These are phyloP conservation scores for Calonectria hongkongensis DNA, from an alignment of 2,329 filamentous ascomycete genomes.

Conservation along the genomic window DNA sequence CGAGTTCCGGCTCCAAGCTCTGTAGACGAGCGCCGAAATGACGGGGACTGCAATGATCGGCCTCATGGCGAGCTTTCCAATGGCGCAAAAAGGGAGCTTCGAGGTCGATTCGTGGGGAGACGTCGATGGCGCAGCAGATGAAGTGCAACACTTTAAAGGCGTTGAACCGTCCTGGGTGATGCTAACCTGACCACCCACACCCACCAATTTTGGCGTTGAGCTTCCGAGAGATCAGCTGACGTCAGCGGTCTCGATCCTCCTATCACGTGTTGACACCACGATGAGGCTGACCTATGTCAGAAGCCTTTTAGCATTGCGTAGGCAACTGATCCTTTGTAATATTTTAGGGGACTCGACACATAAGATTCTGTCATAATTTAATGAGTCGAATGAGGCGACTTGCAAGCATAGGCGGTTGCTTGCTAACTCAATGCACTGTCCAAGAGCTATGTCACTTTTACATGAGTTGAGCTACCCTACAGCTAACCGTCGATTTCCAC, in stretches of 20 bases:
- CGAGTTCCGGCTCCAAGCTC: slow-evolving; percentile 83
- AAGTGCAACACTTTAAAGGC: background rate
- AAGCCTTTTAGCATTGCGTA: background rate
- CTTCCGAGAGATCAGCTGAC: slow-evolving; percentile 39
- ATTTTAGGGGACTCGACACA: background rate
- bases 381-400: background rate
- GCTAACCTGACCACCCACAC: slow-evolving; percentile 24
- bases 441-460: background rate
- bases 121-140: slow-evolving; percentile 28
- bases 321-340: background rate
- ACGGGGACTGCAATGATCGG: slow-evolving; percentile 74
- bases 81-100: background rate
- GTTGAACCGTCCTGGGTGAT: slow-evolving; percentile 21
- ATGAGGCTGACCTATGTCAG: background rate
- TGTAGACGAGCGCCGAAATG: slow-evolving; percentile 77
- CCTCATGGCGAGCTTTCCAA: slow-evolving; percentile 68
- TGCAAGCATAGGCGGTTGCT: background rate
- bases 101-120: slow-evolving; percentile 3
- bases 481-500: background rate
- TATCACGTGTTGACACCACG: slow-evolving; percentile 1
- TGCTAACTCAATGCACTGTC: background rate
- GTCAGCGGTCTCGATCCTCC: slow-evolving; percentile 35
- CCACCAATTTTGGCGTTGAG: slow-evolving; percentile 35
- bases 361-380: background rate
- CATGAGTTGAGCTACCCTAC: background rate